phyloP scores from a whole-genome alignment of 805 yeast genomes.

The Kodamaea lidongshanica region DNA sequence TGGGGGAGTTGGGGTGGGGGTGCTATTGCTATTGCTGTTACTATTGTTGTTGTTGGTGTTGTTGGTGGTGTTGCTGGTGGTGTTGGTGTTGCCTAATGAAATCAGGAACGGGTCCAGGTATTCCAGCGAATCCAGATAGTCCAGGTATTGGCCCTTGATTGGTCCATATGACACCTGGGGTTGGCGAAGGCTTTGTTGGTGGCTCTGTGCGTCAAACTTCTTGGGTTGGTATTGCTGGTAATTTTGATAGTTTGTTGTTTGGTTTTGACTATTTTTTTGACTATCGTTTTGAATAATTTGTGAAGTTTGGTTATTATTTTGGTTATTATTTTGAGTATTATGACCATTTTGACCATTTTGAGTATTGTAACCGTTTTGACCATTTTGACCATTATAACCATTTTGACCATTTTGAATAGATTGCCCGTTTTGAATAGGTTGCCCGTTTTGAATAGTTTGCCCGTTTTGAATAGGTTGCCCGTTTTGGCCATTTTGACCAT shows the following conservation, averaged over 20 bases:
- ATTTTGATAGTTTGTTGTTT: too few relatives aligned
- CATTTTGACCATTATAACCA: background rate
- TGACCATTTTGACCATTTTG: conserved; percentile 1
- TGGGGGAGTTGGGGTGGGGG: background rate
- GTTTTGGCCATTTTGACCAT: conserved; percentile 4
- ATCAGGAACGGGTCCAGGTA: background rate
- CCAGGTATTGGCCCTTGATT: background rate
- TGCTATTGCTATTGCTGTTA: conserved; percentile 7
- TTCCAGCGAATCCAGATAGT: conserved; percentile 1
- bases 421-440: background rate
- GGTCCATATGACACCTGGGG: too few relatives aligned
- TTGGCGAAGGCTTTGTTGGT: too few relatives aligned
- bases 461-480: conserved; percentile 1
- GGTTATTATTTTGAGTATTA: conserved; percentile 1
- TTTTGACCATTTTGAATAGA: conserved; percentile 1
- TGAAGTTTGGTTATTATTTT: conserved; percentile 1
- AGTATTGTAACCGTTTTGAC: background rate
- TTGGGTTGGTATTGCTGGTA: too few relatives aligned
- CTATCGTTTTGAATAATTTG: background rate
- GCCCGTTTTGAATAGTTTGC: conserved; percentile 1
- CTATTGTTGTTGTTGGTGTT: conserved; percentile 5
- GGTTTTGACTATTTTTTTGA: too few relatives aligned
- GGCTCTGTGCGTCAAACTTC: too few relatives aligned
- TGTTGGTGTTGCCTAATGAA: conserved; percentile 1
- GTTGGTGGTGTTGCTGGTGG: conserved; percentile 7